phyloP scores from a whole-genome alignment of 768 basidiomycete species.

The Mycena filopes region DNA sequence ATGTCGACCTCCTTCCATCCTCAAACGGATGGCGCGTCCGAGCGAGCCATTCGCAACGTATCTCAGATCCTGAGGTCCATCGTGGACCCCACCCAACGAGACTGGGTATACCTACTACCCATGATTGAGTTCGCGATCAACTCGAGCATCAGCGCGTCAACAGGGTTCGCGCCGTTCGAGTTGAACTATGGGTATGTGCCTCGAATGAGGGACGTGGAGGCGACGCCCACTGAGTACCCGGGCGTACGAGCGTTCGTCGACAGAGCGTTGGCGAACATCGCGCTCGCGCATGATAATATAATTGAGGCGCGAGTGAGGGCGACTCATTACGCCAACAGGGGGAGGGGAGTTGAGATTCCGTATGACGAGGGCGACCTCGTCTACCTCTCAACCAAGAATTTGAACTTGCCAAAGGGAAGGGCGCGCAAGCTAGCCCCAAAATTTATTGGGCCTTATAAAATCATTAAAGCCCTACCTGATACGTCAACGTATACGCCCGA shows the following conservation, averaged over 20 bases:
- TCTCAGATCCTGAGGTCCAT: slow-evolving; percentile 43
- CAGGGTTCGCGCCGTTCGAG: slow-evolving; percentile 47
- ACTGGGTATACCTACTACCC: slow-evolving; percentile 45
- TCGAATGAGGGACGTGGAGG: neutral
- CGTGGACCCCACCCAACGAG: slow-evolving; percentile 40
- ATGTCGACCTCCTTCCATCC: slow-evolving; percentile 55
- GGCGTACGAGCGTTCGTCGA: slow-evolving; percentile 41
- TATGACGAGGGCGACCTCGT: too few relatives aligned
- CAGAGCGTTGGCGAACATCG: slow-evolving; percentile 37
- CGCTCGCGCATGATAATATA: slow-evolving; percentile 48
- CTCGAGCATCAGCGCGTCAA: slow-evolving; percentile 38
- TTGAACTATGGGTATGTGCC: slow-evolving; percentile 36
- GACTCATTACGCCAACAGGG: slow-evolving; percentile 41
- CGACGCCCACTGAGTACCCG: slow-evolving; percentile 13
- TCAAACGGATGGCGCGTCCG: slow-evolving; percentile 49
- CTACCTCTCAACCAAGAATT: slow-evolving; percentile 47
- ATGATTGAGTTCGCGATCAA: slow-evolving; percentile 54
- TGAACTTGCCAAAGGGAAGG: slow-evolving; percentile 41
- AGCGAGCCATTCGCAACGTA: slow-evolving; percentile 41
- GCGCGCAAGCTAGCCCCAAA: slow-evolving; percentile 49
- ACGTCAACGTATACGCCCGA: slow-evolving; percentile 43
- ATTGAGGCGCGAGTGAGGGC: slow-evolving; percentile 45
- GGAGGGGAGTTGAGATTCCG: slow-evolving; percentile 18
- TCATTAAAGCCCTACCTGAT: slow-evolving; percentile 31
- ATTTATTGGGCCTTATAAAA: slow-evolving; percentile 50